These are phyloP conservation scores for Gamarada debralockiae DNA, from an alignment of 495 filamentous ascomycete species.

Conservation along the genomic window DNA sequence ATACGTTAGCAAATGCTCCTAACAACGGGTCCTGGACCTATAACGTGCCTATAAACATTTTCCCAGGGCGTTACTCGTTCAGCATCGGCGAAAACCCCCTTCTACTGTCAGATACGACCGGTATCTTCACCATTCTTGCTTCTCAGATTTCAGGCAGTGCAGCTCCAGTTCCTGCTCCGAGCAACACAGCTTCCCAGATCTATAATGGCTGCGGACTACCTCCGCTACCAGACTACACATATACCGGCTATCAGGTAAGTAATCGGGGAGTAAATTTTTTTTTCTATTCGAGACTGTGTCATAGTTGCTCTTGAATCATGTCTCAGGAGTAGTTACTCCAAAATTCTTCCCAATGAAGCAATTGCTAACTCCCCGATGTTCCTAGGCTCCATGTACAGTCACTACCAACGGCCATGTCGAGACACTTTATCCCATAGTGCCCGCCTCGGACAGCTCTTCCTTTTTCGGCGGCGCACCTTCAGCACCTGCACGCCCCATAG, in stretches of 20 bases:
- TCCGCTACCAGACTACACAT: conserved; percentile 10
- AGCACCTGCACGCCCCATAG: not conserved
- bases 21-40: conserved; percentile 14
- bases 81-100: conserved; percentile 10
- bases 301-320: no score
- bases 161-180: not conserved
- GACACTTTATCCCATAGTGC: conserved; percentile 10
- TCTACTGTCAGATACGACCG: not conserved
- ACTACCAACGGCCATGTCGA: conserved; percentile 1
- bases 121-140: conserved; percentile 6
- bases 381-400: conserved; percentile 6
- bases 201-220: conserved; percentile 8
- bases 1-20: conserved; percentile 8
- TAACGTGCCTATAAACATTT: conserved; percentile 8
- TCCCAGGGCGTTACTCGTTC: conserved; percentile 4
- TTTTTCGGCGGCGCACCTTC: not conserved
- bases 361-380: no score
- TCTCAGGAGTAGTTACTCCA: no score
- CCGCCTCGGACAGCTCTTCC: conserved; percentile 3
- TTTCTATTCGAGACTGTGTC: no score
- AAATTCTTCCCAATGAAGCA: no score
- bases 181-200: not conserved
- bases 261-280: no score
- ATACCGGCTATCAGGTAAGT: conserved; percentile 14
- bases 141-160: not conserved